A percentile compares a stretch with the other conserved stretches of the same genome.
Evolutionary conservation across 345 rosid species (phyloP).

Genomic region (Raphanus sativus): DNA sequence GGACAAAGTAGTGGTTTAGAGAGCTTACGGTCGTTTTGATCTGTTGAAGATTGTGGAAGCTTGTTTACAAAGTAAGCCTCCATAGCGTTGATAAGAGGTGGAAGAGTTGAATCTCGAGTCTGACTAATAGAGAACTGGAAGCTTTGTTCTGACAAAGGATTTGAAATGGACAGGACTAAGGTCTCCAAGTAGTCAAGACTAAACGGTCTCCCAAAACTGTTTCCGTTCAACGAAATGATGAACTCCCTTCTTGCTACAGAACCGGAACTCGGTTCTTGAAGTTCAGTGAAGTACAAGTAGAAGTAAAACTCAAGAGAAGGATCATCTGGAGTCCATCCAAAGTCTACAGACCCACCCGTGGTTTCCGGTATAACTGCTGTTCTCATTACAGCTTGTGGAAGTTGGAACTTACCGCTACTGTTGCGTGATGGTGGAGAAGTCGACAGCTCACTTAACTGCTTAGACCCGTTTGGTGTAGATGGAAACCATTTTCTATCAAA

Average conservation of each 20-base stretch:
- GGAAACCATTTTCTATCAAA: slow-evolving; percentile 53
- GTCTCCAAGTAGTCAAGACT: slow-evolving; percentile 13
- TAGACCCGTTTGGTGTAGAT: neutral
- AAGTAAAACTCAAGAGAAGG: slow-evolving; percentile 37
- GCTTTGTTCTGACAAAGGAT: neutral
- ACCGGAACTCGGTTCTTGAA: slow-evolving; percentile 25
- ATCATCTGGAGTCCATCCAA: slow-evolving; percentile 33
- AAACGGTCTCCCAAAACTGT: neutral
- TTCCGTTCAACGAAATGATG: neutral
- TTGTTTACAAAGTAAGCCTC: slow-evolving; percentile 36
- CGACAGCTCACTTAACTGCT: neutral
- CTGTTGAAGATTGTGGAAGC: slow-evolving; percentile 25
- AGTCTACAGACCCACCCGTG: slow-evolving; percentile 29
- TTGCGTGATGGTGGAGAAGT: slow-evolving; percentile 1
- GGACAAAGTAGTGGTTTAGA: neutral
- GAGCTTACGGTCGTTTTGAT: slow-evolving; percentile 38
- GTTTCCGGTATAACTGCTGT: slow-evolving; percentile 39
- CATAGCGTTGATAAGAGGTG: slow-evolving; percentile 50
- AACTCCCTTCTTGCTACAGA: slow-evolving; percentile 28
- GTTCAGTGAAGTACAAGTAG: slow-evolving; percentile 41
- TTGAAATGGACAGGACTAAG: neutral
- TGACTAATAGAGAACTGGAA: slow-evolving; percentile 24
- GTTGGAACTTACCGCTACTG: neutral
- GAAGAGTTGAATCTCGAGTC: slow-evolving; percentile 31
- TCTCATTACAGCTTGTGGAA: slow-evolving; percentile 44